Percentiles rank a stretch among this genome's conserved stretches.
These are phyloP conservation scores for Puya raimondii DNA, from an alignment of 176 grass and related monocot genomes.

Conservation along the genomic window DNA sequence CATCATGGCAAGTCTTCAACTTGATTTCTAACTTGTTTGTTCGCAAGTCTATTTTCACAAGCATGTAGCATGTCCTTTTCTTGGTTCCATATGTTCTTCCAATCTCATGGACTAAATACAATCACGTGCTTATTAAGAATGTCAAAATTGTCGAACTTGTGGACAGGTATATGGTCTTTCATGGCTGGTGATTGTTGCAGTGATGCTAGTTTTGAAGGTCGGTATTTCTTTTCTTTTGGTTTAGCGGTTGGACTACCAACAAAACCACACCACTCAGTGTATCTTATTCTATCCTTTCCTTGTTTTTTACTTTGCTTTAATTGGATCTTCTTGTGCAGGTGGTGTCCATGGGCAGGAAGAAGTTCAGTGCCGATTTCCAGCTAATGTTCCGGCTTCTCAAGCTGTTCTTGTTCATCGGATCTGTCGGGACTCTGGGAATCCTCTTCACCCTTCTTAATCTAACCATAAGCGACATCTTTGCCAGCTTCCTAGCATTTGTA, in stretches of 20 bases:
- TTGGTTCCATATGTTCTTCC: neutral
- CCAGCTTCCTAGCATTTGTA: constrained; percentile 71
- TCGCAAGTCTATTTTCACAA: neutral
- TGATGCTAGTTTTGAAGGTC: constrained; percentile 73
- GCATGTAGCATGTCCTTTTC: neutral
- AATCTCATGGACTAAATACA: too few species aligned
- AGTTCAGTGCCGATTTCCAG: constrained; percentile 90
- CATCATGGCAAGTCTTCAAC: constrained; percentile 51
- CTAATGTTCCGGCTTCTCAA: constrained; percentile 94
- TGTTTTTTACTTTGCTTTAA: constrained; percentile 16
- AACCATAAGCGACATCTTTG: constrained; percentile 71
- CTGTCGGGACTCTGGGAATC: constrained; percentile 53
- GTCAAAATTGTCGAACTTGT: neutral
- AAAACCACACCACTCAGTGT: neutral
- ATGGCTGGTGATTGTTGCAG: constrained; percentile 81
- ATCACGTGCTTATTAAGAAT: too few species aligned
- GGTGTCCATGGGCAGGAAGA: constrained; percentile 80
- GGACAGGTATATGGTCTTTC: constrained; percentile 79
- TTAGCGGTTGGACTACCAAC: constrained; percentile 7
- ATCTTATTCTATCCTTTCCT: neutral
- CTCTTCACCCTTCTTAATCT: constrained; percentile 79
- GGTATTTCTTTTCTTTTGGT: constrained; percentile 4
- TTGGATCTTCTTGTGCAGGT: constrained; percentile 38
- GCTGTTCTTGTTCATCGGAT: constrained; percentile 65
- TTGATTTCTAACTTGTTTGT: constrained; percentile 5